phyloP scores from a whole-genome alignment of 768 basidiomycete species.

The Piloderma croceum region DNA sequence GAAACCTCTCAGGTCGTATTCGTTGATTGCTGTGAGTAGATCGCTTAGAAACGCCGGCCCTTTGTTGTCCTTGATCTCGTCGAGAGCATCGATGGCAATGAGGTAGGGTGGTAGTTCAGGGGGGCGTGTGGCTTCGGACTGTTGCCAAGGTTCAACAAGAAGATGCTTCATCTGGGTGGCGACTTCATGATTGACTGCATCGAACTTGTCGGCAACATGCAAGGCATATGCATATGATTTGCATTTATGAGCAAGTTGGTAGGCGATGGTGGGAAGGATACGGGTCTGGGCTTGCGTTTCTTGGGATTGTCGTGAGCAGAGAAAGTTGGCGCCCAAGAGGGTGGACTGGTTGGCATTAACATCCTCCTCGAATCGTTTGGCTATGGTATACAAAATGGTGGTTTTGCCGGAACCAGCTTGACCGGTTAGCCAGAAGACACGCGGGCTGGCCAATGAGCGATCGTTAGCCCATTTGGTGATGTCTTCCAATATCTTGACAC shows the following conservation, averaged over 20 bases:
- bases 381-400: conserved; percentile 23
- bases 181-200: conserved; percentile 4
- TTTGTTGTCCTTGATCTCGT: conserved; percentile 17
- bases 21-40: too few species aligned
- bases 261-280: conserved; percentile 5
- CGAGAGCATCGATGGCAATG: conserved; percentile 21
- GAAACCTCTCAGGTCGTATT: conserved; percentile 10
- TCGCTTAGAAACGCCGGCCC: conserved; percentile 14
- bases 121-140: conserved; percentile 1
- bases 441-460: conserved; percentile 9
- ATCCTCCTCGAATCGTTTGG: conserved; percentile 14
- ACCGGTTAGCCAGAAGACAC: too few species aligned
- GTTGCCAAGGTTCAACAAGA: conserved; percentile 17
- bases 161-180: conserved; percentile 15
- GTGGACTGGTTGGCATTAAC: conserved; percentile 1
- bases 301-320: conserved; percentile 23
- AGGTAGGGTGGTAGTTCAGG: conserved; percentile 9
- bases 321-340: conserved; percentile 22
- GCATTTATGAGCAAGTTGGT: conserved; percentile 10
- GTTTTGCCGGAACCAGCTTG: too few species aligned
- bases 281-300: conserved; percentile 10
- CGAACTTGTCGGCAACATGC: too few species aligned
- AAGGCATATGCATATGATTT: conserved; percentile 17
- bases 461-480: conserved; percentile 21
- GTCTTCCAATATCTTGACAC: conserved; percentile 16